phyloP scores from a whole-genome alignment of 2,329 filamentous ascomycete genomes.

The Intubia oerlemansii region DNA sequence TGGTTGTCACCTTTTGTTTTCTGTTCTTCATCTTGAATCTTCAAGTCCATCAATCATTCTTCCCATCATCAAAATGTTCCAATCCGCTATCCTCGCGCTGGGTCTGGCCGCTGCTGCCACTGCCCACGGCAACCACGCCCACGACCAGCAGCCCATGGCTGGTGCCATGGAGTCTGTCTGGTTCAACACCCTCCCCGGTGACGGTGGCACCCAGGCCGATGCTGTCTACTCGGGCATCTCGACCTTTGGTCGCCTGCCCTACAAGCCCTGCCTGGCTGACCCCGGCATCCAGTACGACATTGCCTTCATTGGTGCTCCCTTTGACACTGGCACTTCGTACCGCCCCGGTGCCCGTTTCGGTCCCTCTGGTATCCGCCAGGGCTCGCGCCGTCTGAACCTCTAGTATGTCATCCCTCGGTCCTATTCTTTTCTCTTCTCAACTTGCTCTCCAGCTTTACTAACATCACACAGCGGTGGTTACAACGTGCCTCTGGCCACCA shows the following conservation, averaged over 20 bases:
- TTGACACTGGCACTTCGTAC: slow-evolving; percentile 74
- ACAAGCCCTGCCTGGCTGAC: slow-evolving; percentile 54
- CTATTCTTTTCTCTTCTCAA: slow-evolving; percentile 7
- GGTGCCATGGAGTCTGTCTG: slow-evolving; percentile 58
- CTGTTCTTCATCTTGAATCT: background rate
- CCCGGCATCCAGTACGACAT: slow-evolving; percentile 58
- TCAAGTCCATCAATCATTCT: background rate
- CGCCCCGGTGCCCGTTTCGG: slow-evolving; percentile 68
- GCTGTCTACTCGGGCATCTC: slow-evolving; percentile 78
- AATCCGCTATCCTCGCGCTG: background rate
- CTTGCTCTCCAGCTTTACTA: background rate
- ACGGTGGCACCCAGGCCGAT: slow-evolving; percentile 73
- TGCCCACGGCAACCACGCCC: slow-evolving; percentile 38
- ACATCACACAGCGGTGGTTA: slow-evolving; percentile 48
- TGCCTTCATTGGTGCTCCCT: slow-evolving; percentile 67
- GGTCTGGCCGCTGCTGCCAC: slow-evolving; percentile 22
- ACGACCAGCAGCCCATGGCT: slow-evolving; percentile 34
- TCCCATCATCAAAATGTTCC: slow-evolving; percentile 1
- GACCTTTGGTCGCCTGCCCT: slow-evolving; percentile 62
- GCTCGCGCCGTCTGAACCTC: slow-evolving; percentile 65
- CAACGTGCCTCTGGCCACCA: slow-evolving; percentile 60
- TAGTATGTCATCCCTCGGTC: slow-evolving; percentile 38
- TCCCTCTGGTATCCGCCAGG: slow-evolving; percentile 67
- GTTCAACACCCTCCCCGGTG: slow-evolving; percentile 67
- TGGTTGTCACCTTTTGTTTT: background rate